A percentile compares a stretch with the other conserved stretches of the same genome.
Conservation (phyloP, 2,329 filamentous ascomycete genomes). For the Diaporthe sp. region DNA sequence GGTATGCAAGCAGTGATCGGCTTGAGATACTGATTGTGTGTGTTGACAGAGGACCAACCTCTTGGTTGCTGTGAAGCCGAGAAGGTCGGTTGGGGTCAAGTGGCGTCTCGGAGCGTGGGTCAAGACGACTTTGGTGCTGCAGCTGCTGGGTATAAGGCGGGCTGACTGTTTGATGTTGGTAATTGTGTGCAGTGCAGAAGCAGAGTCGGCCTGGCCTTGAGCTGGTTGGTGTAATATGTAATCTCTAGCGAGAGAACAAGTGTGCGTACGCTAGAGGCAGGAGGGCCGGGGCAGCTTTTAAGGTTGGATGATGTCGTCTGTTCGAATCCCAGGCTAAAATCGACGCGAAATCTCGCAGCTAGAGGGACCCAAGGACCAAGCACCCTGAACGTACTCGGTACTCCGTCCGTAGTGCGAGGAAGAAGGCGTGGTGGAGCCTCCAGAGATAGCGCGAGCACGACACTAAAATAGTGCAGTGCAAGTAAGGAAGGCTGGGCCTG, state of each 20-base stretch:
- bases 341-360: constrained; percentile 36
- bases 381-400: constrained; percentile 38
- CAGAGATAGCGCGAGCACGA: constrained; percentile 39
- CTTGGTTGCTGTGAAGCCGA: constrained; percentile 19
- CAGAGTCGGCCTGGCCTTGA: neutral
- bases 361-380: constrained; percentile 19
- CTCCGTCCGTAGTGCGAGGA: constrained; percentile 39
- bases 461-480: constrained; percentile 41
- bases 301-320: constrained; percentile 35
- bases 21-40: neutral
- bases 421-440: constrained; percentile 39
- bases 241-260: constrained; percentile 29
- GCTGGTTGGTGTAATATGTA: constrained; percentile 35
- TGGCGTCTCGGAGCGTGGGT: constrained; percentile 17
- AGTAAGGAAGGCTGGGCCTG: constrained; percentile 39
- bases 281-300: constrained; percentile 37
- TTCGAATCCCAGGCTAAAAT: constrained; percentile 28
- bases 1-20: constrained; percentile 21
- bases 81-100: constrained; percentile 21
- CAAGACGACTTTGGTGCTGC: constrained; percentile 4
- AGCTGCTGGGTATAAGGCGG: constrained; percentile 4
- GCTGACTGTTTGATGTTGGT: neutral
- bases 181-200: constrained; percentile 16
- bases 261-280: constrained; percentile 29
- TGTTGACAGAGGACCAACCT: constrained; percentile 41